Base-by-base conservation (phyloP, 805 yeast species). In the Pichia heedii region DNA sequence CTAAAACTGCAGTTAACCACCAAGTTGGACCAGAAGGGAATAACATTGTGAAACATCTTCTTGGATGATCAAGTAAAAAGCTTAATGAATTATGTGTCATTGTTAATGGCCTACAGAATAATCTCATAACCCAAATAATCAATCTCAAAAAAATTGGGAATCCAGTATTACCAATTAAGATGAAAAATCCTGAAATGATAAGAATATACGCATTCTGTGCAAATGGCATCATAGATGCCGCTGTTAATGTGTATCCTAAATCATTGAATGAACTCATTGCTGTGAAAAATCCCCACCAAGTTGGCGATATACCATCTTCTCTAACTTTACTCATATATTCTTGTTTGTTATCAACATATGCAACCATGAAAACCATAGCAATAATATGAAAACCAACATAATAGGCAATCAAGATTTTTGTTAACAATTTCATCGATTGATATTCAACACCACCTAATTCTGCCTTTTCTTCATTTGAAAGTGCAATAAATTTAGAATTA, bases 381-480 rank as follows among this genome's bases (percentile, higher is more conserved):
- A 80, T 30, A 4, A 84, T 47, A 54, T 84, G 87, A 55, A 86
- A 79, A 0, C 96, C 95, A 44, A 88, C 49, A 54, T 85, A 88
- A 56, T 85, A 93, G 6, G 61, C 46, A 0, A 77, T 57, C 13
- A 90, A 62, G 37, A 90, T 74, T 50, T 74, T 73, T 45, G 83
- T 77, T 44, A 93, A 65, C 10, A 88, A 65, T 56, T 87, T 87
- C 45, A 85, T 72, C 0, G 99, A 87, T 36, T 97, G 73, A 59
- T 93, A 93, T 57, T 93, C 99, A 15, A 93, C 96, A 40, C 98
- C 99, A 33, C 98, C 99, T 33, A 93, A 66, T 60, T 93, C 99
- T 46, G 84, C 94, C 55, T 86, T 88, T 60, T 93, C 97, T 21
- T 74, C 80, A 32, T 79, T 85, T 3, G 86, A 77, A 36, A 93